Evolutionary conservation across 1,139 yeast species (phyloP), one percentile per base, ranked within the genome.

Genomic region (Blastobotrys arbuscula): DNA sequence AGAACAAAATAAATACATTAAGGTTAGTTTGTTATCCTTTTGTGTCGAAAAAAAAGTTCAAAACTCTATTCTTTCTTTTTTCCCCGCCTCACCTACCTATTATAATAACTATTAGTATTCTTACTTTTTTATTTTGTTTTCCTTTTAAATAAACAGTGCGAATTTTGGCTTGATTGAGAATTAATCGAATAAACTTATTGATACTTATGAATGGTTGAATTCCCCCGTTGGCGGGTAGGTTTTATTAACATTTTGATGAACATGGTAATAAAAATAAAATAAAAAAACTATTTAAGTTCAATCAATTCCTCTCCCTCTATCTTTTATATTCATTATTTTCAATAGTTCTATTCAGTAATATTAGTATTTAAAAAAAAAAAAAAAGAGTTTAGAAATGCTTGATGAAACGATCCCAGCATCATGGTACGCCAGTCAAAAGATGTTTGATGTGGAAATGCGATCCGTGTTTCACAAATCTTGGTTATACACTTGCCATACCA

Each of bases 401-500:
- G 35, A 34, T 3, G 40, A 42, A 36, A 42, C 49, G 4, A 37
- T 47, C 12, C 49, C 49, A 37, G 49, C 49, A 34, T 47, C 49
- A 19, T 47, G 49, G 49, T 47, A 44, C 30, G 30, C 49, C 26
- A 42, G 43, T n/a, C 34, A 35, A 8, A 38, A 47, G 39, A 28
- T 47, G 39, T 47, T 41, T 35, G 49, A 47, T 39, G 37, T 47
- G 19, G 49, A 47, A 20, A 42, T 42, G 43, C 31, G 49, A 16
- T 39, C 49, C 3, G 43, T 47, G 13, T 47, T 37, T 30, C 49
- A 47, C 35, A 42, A 47, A 34, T 37, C 49, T n/a, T 47, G 49
- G 49, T 18, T 47, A 33, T 47, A 47, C 23, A 47, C 38, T 20
- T 30, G 39, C 24, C 49, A 47, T 23, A 21, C 39, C 10, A 18